A percentile compares a stretch with the other conserved stretches of the same genome.
These are phyloP conservation scores for Oryza officinalis DNA, from an alignment of 176 grass and related monocot genomes.

Conservation along the genomic window DNA sequence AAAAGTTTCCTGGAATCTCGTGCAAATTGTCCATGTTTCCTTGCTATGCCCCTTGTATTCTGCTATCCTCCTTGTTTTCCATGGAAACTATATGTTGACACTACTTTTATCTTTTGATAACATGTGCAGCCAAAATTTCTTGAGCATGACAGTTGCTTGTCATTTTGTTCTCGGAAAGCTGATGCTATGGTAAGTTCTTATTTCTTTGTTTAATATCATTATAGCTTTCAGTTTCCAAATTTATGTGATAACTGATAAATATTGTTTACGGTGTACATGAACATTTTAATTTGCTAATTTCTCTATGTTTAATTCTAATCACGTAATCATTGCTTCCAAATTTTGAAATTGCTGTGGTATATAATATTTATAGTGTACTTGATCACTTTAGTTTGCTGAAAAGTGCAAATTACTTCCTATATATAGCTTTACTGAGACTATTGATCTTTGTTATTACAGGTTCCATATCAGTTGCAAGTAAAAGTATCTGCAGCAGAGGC, in stretches of 20 bases:
- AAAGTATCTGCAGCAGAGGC: slow-evolving; percentile 64
- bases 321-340: neutral
- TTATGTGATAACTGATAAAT: neutral
- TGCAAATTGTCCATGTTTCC: slow-evolving; percentile 24
- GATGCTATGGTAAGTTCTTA: slow-evolving; percentile 56
- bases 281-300: neutral
- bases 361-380: neutral
- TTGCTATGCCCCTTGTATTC: slow-evolving; percentile 3
- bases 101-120: slow-evolving; percentile 36
- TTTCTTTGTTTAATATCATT: slow-evolving; percentile 31
- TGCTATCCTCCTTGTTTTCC: slow-evolving; percentile 17
- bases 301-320: slow-evolving; percentile 18
- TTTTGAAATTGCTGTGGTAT: neutral
- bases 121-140: slow-evolving; percentile 55
- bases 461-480: slow-evolving; percentile 64
- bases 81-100: slow-evolving; percentile 21
- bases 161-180: slow-evolving; percentile 67
- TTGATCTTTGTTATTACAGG: slow-evolving; percentile 53
- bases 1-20: neutral
- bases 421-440: slow-evolving; percentile 27
- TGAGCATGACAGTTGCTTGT: slow-evolving; percentile 55
- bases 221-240: neutral
- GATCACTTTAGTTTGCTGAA: slow-evolving; percentile 13
- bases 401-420: neutral
- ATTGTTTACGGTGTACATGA: neutral